These are phyloP conservation scores for Astrephomene gubernaculifera DNA, from an alignment of 139 green algal genomes.

Conservation along the genomic window DNA sequence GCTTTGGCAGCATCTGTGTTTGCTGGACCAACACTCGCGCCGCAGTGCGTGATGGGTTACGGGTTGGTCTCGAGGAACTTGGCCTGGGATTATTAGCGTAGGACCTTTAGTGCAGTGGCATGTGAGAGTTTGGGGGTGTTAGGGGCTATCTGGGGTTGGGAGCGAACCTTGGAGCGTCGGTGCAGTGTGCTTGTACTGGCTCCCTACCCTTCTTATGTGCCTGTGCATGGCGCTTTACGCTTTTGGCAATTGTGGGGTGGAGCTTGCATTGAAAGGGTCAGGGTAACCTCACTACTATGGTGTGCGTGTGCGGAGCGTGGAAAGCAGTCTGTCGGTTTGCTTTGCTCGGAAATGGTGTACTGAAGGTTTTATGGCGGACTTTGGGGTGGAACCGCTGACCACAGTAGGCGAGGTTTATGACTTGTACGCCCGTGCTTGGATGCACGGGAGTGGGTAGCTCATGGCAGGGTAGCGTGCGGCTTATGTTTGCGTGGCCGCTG, in stretches of 20 bases:
- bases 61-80: not conserved
- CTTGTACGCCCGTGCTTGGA: too few relatives aligned
- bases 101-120: not conserved
- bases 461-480: not conserved
- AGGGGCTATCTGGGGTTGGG: too few relatives aligned
- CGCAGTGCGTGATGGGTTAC: too few relatives aligned
- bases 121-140: too few relatives aligned
- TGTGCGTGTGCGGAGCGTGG: not conserved
- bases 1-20: not conserved
- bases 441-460: not conserved
- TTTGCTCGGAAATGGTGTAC: not conserved
- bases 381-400: too few relatives aligned
- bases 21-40: not conserved
- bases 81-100: not conserved
- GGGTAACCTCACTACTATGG: not conserved
- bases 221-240: not conserved
- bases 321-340: not conserved
- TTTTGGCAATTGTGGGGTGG: not conserved
- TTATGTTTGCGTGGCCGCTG: too few relatives aligned
- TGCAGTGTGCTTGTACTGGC: not conserved
- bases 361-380: not conserved
- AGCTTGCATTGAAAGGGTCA: not conserved
- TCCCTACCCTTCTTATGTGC: too few relatives aligned
- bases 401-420: too few relatives aligned
- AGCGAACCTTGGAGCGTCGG: constrained; percentile 18